Evolutionary conservation across 1,284 basidiomycete species (phyloP).

Genomic region (Cutaneotrichosporon arboriforme): DNA sequence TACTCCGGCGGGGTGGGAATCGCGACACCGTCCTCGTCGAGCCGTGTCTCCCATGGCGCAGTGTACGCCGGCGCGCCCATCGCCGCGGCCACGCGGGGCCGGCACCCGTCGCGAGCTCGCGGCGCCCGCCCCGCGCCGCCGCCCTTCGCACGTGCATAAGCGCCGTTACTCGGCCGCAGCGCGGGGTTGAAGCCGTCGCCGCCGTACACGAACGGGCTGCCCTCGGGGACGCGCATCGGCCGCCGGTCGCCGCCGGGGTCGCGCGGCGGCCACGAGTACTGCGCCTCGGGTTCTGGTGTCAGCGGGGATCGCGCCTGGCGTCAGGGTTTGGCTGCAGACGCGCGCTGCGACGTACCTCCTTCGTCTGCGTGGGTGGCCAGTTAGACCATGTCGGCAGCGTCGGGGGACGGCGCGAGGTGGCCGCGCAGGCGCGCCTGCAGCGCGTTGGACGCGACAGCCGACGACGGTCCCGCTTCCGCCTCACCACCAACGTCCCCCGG

Average conservation of each 20-base stretch:
- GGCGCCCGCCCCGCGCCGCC: background rate
- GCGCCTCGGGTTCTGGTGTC: constrained; percentile 44
- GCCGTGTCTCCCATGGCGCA: constrained; percentile 13
- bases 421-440: constrained; percentile 17
- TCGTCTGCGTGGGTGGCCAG: too few relatives aligned
- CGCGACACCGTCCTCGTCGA: constrained; percentile 55
- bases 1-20: constrained; percentile 7
- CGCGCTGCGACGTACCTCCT: constrained; percentile 9
- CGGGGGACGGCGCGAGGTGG: constrained; percentile 3
- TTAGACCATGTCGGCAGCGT: constrained; percentile 11
- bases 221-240: constrained; percentile 39
- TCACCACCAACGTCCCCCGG: background rate
- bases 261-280: constrained; percentile 53
- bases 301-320: background rate
- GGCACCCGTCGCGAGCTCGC: constrained; percentile 44
- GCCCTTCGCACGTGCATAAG: too few relatives aligned
- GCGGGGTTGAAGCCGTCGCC: constrained; percentile 61
- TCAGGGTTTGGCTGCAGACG: background rate
- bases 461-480: constrained; percentile 2
- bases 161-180: constrained; percentile 57
- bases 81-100: constrained; percentile 48
- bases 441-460: constrained; percentile 1
- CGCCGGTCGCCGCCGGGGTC: constrained; percentile 44
- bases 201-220: constrained; percentile 77
- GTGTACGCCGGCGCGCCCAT: too few relatives aligned